Evolutionary conservation across 805 yeast species (phyloP).

Genomic region (Metschnikowia bowlesiae): DNA sequence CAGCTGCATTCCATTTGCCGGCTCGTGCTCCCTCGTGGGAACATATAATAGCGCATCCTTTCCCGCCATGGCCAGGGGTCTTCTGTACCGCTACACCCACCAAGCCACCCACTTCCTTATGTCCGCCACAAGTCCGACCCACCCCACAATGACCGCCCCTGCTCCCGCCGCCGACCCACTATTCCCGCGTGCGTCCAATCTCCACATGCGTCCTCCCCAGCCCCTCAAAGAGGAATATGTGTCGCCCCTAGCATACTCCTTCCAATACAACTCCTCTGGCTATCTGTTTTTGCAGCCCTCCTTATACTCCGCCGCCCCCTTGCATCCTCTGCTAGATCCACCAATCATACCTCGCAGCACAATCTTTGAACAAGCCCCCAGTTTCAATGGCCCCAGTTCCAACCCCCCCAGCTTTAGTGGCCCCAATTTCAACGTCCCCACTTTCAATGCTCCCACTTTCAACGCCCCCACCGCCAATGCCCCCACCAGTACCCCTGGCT

Average conservation of each 20-base stretch:
- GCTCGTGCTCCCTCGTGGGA: background rate
- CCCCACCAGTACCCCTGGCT: too few species aligned
- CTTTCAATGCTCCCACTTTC: background rate
- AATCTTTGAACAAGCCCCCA: background rate
- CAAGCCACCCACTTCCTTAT: background rate
- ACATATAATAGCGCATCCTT: background rate
- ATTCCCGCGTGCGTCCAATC: background rate
- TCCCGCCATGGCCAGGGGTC: too few species aligned
- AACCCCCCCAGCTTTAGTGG: background rate
- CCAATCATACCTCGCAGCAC: background rate
- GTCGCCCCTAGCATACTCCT: slow-evolving; percentile 6
- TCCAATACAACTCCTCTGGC: slow-evolving; percentile 1
- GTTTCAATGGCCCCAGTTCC: background rate
- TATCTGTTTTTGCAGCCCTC: background rate
- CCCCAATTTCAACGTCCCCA: background rate
- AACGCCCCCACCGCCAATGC: background rate
- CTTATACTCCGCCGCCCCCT: slow-evolving; percentile 5
- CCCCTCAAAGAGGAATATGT: slow-evolving; percentile 5
- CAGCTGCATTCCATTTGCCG: slow-evolving; percentile 1
- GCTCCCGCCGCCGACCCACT: background rate
- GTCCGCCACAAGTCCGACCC: background rate
- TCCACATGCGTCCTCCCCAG: background rate
- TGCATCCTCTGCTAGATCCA: background rate
- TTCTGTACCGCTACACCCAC: background rate
- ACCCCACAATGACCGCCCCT: background rate